These are phyloP conservation scores for Kurtzmaniella quercitrusa DNA, from an alignment of 1,139 yeast species.

Conservation along the genomic window DNA sequence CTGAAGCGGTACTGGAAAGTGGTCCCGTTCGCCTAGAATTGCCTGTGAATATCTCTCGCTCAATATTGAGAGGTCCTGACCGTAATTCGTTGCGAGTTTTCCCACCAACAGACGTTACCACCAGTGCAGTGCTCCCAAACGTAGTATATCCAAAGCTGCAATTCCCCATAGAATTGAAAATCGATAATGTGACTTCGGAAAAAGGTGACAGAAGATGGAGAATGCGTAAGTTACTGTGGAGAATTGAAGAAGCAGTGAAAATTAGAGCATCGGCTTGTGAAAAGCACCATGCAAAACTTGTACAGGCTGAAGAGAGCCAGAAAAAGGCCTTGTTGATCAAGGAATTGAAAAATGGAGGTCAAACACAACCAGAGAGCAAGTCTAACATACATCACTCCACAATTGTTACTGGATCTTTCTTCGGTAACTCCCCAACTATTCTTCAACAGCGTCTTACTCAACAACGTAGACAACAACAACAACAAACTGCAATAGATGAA, in stretches of 20 bases:
- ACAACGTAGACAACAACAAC: slow-evolving; percentile 10
- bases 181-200: slow-evolving; percentile 67
- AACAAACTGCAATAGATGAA: slow-evolving; percentile 13
- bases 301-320: slow-evolving; percentile 43
- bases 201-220: slow-evolving; percentile 74
- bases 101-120: slow-evolving; percentile 91
- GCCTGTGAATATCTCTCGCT: slow-evolving; percentile 74
- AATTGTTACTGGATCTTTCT: slow-evolving; percentile 27
- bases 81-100: slow-evolving; percentile 84
- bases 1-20: slow-evolving; percentile 47
- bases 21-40: slow-evolving; percentile 42
- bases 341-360: slow-evolving; percentile 12
- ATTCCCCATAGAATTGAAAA: slow-evolving; percentile 74
- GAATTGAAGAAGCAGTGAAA: slow-evolving; percentile 77
- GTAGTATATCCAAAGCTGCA: slow-evolving; percentile 85
- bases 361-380: slow-evolving; percentile 4
- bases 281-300: slow-evolving; percentile 48
- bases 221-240: slow-evolving; percentile 86
- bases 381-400: slow-evolving; percentile 35
- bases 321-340: slow-evolving; percentile 16
- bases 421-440: slow-evolving; percentile 12
- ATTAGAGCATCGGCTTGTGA: slow-evolving; percentile 57
- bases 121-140: slow-evolving; percentile 82
- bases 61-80: slow-evolving; percentile 79
- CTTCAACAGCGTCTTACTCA: slow-evolving; percentile 10